phyloP scores from a whole-genome alignment of 176 grass and related monocot species.

The Coix lacrymajobi region DNA sequence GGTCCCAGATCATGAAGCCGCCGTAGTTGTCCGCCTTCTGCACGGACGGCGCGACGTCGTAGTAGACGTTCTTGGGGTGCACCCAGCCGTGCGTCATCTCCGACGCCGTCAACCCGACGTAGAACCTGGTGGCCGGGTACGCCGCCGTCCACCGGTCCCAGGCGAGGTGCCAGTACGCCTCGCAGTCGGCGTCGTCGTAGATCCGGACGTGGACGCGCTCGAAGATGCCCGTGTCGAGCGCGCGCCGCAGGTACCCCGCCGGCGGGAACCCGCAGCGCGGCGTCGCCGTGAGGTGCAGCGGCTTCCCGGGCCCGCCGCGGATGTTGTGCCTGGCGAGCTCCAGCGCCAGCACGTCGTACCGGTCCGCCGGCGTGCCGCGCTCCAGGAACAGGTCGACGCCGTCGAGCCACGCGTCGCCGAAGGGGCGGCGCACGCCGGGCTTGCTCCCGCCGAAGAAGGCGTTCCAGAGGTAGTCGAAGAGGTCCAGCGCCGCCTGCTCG shows the following conservation, averaged over 20 bases:
- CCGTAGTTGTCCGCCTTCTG: conserved; percentile 16
- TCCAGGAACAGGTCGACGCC: conserved; percentile 19
- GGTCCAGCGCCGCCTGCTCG: background rate
- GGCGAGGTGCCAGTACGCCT: background rate
- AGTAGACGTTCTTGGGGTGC: conserved; percentile 17
- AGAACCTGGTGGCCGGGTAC: conserved; percentile 26
- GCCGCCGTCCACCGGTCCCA: conserved; percentile 29
- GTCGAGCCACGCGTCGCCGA: conserved; percentile 16
- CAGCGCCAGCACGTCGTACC: conserved; percentile 20
- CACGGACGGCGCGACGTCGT: background rate
- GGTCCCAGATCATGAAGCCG: conserved; percentile 7
- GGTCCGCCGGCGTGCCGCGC: background rate
- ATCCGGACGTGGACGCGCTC: conserved; percentile 27
- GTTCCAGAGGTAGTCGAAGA: conserved; percentile 18
- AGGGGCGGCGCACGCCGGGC: background rate
- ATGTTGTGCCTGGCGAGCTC: conserved; percentile 24
- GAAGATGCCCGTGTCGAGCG: conserved; percentile 16
- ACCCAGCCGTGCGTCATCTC: background rate
- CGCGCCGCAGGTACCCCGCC: background rate
- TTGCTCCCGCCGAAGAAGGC: background rate
- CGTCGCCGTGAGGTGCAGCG: conserved; percentile 35
- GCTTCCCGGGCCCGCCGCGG: conserved; percentile 12
- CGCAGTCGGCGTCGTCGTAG: conserved; percentile 15
- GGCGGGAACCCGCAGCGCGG: conserved; percentile 17
- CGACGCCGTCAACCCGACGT: background rate